These are phyloP conservation scores for Ophiocordyceps unilateralis DNA, from an alignment of 2,329 filamentous ascomycete species.

Conservation along the genomic window DNA sequence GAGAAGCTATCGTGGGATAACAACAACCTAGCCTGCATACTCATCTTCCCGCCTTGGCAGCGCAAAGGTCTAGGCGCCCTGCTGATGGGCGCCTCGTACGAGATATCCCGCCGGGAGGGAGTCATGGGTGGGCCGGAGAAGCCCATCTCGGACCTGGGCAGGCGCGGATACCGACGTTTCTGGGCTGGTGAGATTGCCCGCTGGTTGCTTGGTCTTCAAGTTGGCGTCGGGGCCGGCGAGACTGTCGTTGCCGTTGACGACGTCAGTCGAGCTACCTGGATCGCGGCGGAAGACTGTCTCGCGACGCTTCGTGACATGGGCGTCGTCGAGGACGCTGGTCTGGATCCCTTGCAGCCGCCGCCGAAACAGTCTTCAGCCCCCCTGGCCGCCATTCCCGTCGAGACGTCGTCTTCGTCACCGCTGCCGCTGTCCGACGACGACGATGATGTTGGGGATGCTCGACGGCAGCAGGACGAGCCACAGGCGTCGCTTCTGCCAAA, in stretches of 20 bases:
- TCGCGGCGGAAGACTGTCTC: slow-evolving; percentile 70
- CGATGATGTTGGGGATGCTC: no score
- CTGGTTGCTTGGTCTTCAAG: slow-evolving; percentile 38
- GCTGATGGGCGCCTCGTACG: slow-evolving; percentile 86
- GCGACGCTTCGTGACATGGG: slow-evolving; percentile 65
- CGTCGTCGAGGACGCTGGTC: slow-evolving; percentile 41
- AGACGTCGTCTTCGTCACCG: no score
- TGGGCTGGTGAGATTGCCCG: slow-evolving; percentile 75
- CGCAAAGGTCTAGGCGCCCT: slow-evolving; percentile 74
- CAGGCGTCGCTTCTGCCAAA: no score
- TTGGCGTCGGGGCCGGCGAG: slow-evolving; percentile 17
- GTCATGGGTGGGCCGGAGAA: slow-evolving; percentile 86
- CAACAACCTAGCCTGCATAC: slow-evolving; percentile 92
- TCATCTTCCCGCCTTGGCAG: slow-evolving; percentile 93
- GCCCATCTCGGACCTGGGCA: slow-evolving; percentile 72
- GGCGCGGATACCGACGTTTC: slow-evolving; percentile 66
- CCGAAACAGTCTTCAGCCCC: no score
- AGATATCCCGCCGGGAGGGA: slow-evolving; percentile 68
- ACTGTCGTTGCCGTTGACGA: slow-evolving; percentile 48
- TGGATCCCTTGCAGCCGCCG: no score
- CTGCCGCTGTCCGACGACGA: no score
- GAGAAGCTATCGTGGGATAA: slow-evolving; percentile 99
- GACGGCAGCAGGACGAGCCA: no score
- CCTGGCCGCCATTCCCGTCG: no score
- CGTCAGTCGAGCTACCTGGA: slow-evolving; percentile 65